Evolutionary conservation across 75 land plant genomes (phyloP).

Genomic region (Selaginella tamariscina): DNA sequence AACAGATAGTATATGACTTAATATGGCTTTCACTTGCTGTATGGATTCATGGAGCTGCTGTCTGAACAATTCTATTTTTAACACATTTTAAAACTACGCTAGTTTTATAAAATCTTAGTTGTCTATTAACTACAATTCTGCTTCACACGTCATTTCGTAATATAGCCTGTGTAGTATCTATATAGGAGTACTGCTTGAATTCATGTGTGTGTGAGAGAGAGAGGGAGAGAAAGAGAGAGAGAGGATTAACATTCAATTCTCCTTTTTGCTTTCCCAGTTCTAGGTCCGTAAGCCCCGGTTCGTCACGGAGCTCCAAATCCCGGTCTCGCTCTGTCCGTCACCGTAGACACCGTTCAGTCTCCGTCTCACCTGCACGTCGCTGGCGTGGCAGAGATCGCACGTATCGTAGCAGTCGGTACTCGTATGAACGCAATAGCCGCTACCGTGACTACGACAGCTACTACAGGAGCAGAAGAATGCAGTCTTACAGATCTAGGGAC

Average conservation of each 20-base stretch:
- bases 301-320: conserved; percentile 39
- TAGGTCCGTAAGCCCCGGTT: background rate
- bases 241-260: conserved; percentile 23
- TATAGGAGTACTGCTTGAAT: too few relatives aligned
- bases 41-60: too few relatives aligned
- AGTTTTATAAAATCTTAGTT: too few relatives aligned
- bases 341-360: conserved; percentile 51
- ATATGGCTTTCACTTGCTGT: too few relatives aligned
- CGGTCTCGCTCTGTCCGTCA: conserved; percentile 58
- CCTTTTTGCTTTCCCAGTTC: background rate
- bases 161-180: too few relatives aligned
- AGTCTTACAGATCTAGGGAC: background rate
- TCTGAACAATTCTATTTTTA: too few relatives aligned
- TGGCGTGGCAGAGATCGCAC: conserved; percentile 30
- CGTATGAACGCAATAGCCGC: background rate
- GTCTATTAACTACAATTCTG: too few relatives aligned
- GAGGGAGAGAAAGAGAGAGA: conserved; percentile 26
- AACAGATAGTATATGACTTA: too few relatives aligned
- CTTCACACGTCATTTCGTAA: too few relatives aligned
- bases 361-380: conserved; percentile 38
- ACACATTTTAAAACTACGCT: too few relatives aligned
- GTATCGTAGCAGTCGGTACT: too few relatives aligned
- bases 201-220: too few relatives aligned
- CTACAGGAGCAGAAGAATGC: background rate
- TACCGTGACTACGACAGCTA: background rate